Percentiles rank a stretch among this genome's conserved stretches.
Evolutionary conservation across 31 red algal species (phyloP).

Genomic region (Asparagopsis taxiformis): DNA sequence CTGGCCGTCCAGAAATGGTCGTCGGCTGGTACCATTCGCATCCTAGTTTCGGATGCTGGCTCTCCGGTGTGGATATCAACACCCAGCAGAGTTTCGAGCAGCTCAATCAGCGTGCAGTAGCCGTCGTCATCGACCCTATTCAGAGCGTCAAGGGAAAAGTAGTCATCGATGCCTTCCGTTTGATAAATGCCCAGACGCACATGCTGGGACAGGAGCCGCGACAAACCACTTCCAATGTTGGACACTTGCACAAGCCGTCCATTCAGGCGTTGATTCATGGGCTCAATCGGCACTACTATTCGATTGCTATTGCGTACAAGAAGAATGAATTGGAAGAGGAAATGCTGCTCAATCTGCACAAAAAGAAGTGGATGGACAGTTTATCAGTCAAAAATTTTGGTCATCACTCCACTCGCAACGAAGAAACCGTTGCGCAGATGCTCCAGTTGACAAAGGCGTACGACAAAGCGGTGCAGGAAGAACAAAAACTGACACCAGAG

Average conservation of each 20-base stretch:
- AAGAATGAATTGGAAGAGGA: constrained; percentile 96
- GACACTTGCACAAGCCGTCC: constrained; percentile 96
- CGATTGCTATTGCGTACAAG: constrained; percentile 94
- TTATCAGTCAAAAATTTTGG: constrained; percentile 76
- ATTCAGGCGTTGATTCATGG: constrained; percentile 99
- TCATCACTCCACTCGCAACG: constrained; percentile 68
- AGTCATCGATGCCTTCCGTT: constrained; percentile 97
- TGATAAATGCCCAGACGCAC: constrained; percentile 92
- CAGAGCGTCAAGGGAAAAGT: constrained; percentile 99
- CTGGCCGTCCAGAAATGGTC: constrained; percentile 98
- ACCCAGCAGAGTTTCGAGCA: constrained; percentile 99
- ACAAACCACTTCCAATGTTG: constrained; percentile 97
- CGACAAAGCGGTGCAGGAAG: constrained; percentile 87
- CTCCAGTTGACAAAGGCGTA: constrained; percentile 90
- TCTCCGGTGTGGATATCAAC: constrained; percentile 99
- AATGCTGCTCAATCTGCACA: constrained; percentile 99
- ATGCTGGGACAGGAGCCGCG: constrained; percentile 95
- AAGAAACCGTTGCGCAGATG: constrained; percentile 81
- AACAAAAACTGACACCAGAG: constrained; percentile 84
- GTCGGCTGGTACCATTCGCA: constrained; percentile 99
- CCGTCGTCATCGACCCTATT: constrained; percentile 98
- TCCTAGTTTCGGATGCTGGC: constrained; percentile 98
- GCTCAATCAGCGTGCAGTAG: constrained; percentile 93
- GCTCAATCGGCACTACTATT: constrained; percentile 99
- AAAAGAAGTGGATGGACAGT: constrained; percentile 95